Base-by-base conservation (phyloP, 2,329 filamentous ascomycete species). In the Aspergillus tanneri region DNA sequence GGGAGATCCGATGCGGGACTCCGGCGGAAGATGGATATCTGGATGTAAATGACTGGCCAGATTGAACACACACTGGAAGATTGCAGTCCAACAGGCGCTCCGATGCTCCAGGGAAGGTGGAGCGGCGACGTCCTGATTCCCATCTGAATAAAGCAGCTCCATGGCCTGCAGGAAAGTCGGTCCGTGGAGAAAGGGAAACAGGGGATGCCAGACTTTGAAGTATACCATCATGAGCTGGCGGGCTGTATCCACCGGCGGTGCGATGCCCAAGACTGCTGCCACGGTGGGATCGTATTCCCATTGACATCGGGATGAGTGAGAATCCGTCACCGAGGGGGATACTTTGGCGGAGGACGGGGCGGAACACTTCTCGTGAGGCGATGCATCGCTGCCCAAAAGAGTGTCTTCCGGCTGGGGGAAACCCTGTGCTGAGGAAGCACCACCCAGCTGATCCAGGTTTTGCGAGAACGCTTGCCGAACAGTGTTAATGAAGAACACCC, bases 401-500 rank as follows among this genome's bases (percentile, higher is more conserved):
- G 60, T 64, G 19, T 65, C 58, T 43, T 66, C 60, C 25, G 66
- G 60, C 2, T 52, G 57, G 3, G 66, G 66, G 9, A 68, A 67
- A 2, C 56, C 56, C 10, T 50, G 52, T 5, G 49, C 55, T 16
- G 54, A 51, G 5, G 52, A 49, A 21, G 56, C 48, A 11, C 30
- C 47, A 3, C 51, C 49, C 7, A 54, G 41, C 6, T 27, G 19
- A 36, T 62, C 61, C 22, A 69, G 55, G 5, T 66, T 63, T 16
- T 63, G 59, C 5, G 72, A 71, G 57, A 80, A 80, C n/a, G 76
- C 75, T 24, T 72, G 70, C 34, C 74, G 74, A 46, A 80, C 77
- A 1, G 77, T 79, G 49, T 80, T 78, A 55, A 77, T 71, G 60
- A 80, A 80, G 61, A 74, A 80, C 36, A 79, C 74, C 3, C 77